These are phyloP conservation scores for Phytophthora hybrid DNA, from an alignment of 352 stramenopile species.

Conservation along the genomic window DNA sequence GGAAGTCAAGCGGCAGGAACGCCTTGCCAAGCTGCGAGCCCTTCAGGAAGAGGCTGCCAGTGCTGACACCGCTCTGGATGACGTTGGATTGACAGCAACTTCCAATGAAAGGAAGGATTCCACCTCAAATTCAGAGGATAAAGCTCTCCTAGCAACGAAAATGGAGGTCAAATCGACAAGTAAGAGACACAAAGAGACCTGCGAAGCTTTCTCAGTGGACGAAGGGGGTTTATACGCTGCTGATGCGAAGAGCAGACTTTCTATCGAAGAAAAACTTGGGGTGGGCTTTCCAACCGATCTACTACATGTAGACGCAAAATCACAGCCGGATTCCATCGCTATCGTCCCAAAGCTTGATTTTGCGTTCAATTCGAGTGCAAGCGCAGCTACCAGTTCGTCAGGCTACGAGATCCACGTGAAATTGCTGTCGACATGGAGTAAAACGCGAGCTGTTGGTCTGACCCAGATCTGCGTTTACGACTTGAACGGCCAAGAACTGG, in stretches of 20 bases:
- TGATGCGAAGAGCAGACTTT: conserved; percentile 3
- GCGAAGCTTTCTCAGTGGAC: not conserved
- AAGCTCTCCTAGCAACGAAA: not conserved
- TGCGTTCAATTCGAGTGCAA: not conserved
- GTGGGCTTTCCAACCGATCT: not conserved
- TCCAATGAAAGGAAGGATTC: not conserved
- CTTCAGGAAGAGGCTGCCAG: conserved; percentile 48
- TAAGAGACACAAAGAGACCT: not conserved
- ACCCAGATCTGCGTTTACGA: conserved; percentile 79
- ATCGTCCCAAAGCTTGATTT: conserved; percentile 47
- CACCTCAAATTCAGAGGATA: not conserved
- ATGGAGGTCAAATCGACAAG: not conserved
- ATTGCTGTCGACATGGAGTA: conserved; percentile 74
- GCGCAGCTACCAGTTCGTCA: not conserved
- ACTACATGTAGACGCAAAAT: conserved; percentile 10
- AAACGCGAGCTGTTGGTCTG: conserved; percentile 65
- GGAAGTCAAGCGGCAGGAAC: conserved; percentile 65
- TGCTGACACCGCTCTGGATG: not conserved
- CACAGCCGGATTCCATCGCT: not conserved
- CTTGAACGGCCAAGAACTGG: conserved; percentile 60
- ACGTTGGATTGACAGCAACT: not conserved
- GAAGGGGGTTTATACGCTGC: not conserved
- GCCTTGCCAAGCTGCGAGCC: conserved; percentile 60
- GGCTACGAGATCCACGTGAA: conserved; percentile 64
- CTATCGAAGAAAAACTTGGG: not conserved